These are phyloP conservation scores for Pistacia vera DNA, from an alignment of 345 rosid genomes.

Conservation along the genomic window DNA sequence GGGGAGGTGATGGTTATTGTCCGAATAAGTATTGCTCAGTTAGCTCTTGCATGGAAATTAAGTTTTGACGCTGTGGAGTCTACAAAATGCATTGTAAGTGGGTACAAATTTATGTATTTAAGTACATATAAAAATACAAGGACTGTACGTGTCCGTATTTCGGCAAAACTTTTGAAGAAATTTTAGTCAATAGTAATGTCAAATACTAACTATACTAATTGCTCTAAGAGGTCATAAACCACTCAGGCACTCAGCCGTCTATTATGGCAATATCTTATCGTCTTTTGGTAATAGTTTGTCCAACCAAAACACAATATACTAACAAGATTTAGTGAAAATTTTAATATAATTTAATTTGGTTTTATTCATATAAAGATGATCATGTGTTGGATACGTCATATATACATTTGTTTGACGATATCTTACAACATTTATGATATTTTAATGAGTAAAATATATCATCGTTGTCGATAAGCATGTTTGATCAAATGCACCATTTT, in stretches of 20 bases:
- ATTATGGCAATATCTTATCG: neutral
- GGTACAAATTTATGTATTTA: neutral
- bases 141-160: neutral
- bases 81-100: neutral
- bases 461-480: too few species aligned
- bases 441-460: too few species aligned
- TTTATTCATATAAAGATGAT: neutral
- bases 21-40: too few species aligned
- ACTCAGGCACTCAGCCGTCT: constrained; percentile 27
- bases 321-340: neutral
- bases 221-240: constrained; percentile 26
- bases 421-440: too few species aligned
- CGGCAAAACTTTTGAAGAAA: neutral
- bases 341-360: too few species aligned
- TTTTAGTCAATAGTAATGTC: constrained; percentile 1
- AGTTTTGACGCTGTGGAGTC: neutral
- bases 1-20: too few species aligned
- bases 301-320: neutral
- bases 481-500: too few species aligned
- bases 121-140: too few species aligned
- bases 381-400: too few species aligned
- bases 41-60: neutral
- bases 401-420: too few species aligned
- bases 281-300: neutral
- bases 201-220: constrained; percentile 10